Evolutionary conservation across 176 grass and related monocot genomes (phyloP).

Genomic region (Cenchrus americanus): DNA sequence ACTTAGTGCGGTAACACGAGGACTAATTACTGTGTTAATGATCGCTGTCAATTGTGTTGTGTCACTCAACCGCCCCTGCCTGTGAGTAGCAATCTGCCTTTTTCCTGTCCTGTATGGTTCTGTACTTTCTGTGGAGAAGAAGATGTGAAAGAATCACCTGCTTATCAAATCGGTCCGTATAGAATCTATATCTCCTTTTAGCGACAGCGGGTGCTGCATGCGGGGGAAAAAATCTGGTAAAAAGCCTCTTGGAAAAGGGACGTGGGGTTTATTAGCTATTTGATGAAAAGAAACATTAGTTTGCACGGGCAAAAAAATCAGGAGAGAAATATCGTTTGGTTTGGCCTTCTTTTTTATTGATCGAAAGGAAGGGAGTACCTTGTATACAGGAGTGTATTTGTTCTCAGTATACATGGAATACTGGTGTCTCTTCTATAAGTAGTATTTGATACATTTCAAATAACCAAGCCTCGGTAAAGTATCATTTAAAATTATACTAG

Average conservation of each 20-base stretch:
- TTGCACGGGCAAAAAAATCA: background rate
- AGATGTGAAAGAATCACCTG: slow-evolving; percentile 6
- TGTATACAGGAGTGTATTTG: too few relatives aligned
- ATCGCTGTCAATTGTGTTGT: too few relatives aligned
- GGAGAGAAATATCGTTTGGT: background rate
- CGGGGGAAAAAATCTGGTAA: background rate
- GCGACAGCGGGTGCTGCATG: background rate
- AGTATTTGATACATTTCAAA: too few relatives aligned
- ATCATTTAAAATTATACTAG: too few relatives aligned
- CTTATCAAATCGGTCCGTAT: slow-evolving; percentile 8
- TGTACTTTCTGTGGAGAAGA: background rate
- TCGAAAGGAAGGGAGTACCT: too few relatives aligned
- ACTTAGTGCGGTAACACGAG: background rate
- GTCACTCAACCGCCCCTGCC: background rate
- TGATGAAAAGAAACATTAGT: background rate
- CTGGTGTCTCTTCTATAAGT: too few relatives aligned
- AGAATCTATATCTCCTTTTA: slow-evolving; percentile 28
- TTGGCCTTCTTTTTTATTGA: background rate
- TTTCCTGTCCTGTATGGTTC: background rate
- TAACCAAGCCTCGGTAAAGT: too few relatives aligned
- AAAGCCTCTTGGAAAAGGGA: background rate
- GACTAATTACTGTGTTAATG: background rate
- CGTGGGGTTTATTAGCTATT: background rate
- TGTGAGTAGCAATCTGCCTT: background rate
- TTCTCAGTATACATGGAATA: too few relatives aligned